A percentile compares a stretch with the other conserved stretches of the same genome.
phyloP scores from a whole-genome alignment of 768 basidiomycete species.

The Mycena belliarum region DNA sequence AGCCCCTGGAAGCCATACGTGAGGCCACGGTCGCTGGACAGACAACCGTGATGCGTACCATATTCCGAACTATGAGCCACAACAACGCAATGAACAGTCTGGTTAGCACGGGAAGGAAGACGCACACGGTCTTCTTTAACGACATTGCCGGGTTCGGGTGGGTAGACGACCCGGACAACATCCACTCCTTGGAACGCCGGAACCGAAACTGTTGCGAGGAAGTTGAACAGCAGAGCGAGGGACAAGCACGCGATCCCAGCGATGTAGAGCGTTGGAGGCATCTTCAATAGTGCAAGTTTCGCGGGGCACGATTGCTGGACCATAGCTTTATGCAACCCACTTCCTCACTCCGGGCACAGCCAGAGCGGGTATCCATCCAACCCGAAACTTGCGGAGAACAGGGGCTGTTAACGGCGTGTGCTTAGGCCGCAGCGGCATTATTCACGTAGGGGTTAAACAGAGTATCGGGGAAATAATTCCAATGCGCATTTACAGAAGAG shows the following conservation, averaged over 20 bases:
- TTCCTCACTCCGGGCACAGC: too few relatives aligned
- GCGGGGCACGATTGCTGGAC: too few relatives aligned
- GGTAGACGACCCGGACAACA: neutral
- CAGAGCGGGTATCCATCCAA: too few relatives aligned
- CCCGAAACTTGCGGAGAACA: too few relatives aligned
- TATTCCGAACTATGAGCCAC: conserved; percentile 6
- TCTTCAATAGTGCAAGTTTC: too few relatives aligned
- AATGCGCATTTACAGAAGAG: too few relatives aligned
- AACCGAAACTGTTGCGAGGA: conserved; percentile 13
- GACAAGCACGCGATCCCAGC: conserved; percentile 10
- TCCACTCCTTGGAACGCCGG: conserved; percentile 8
- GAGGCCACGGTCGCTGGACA: neutral
- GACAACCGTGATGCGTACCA: neutral
- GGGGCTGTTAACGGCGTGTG: too few relatives aligned
- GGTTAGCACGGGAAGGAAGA: neutral
- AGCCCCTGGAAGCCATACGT: neutral
- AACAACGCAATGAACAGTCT: too few relatives aligned
- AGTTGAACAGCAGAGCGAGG: conserved; percentile 8
- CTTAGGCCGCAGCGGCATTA: too few relatives aligned
- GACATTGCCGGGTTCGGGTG: neutral
- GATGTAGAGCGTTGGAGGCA: conserved; percentile 5
- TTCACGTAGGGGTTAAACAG: too few relatives aligned
- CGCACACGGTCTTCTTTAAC: neutral
- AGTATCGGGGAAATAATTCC: too few relatives aligned
- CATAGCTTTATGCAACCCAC: too few relatives aligned